phyloP scores from a whole-genome alignment of 176 grass and related monocot genomes.

The Raddia distichophylla region DNA sequence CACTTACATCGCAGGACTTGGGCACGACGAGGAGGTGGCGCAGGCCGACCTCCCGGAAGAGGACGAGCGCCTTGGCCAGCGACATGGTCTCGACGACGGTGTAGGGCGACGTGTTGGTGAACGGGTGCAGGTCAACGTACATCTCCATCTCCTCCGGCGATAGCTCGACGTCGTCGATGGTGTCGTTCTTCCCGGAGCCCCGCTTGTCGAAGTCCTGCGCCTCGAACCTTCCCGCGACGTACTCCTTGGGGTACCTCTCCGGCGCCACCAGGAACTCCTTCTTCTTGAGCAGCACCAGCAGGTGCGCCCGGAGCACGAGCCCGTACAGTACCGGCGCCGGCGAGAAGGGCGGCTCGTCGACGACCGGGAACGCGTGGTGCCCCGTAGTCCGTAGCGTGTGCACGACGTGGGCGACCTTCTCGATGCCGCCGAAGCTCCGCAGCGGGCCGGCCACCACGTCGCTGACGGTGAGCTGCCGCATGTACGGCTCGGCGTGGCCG shows the following conservation, averaged over 20 bases:
- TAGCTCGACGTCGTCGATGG: slow-evolving; percentile 54
- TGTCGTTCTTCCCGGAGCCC: slow-evolving; percentile 77
- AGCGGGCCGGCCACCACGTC: slow-evolving; percentile 77
- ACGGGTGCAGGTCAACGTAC: slow-evolving; percentile 91
- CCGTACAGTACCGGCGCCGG: slow-evolving; percentile 66
- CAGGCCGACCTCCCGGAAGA: slow-evolving; percentile 92
- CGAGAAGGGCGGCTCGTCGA: slow-evolving; percentile 73
- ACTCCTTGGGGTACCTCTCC: slow-evolving; percentile 30
- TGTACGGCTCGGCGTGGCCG: slow-evolving; percentile 86
- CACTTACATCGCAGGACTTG: slow-evolving; percentile 76
- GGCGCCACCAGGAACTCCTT: slow-evolving; percentile 52
- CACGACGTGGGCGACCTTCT: slow-evolving; percentile 79
- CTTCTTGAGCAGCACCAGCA: slow-evolving; percentile 78
- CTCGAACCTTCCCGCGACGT: slow-evolving; percentile 51
- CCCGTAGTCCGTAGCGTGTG: slow-evolving; percentile 69
- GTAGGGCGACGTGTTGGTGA: slow-evolving; percentile 93
- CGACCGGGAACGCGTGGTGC: slow-evolving; percentile 91
- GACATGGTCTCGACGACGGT: slow-evolving; percentile 97
- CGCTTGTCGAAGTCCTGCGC: slow-evolving; percentile 87
- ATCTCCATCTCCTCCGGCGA: slow-evolving; percentile 94
- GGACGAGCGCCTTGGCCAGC: slow-evolving; percentile 84
- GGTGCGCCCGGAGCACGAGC: slow-evolving; percentile 75
- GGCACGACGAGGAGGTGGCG: slow-evolving; percentile 88
- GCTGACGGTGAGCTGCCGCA: slow-evolving; percentile 81
- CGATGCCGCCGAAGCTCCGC: slow-evolving; percentile 65